Evolutionary conservation across 257 asterid species (phyloP).

Genomic region (Salvia hispanica): DNA sequence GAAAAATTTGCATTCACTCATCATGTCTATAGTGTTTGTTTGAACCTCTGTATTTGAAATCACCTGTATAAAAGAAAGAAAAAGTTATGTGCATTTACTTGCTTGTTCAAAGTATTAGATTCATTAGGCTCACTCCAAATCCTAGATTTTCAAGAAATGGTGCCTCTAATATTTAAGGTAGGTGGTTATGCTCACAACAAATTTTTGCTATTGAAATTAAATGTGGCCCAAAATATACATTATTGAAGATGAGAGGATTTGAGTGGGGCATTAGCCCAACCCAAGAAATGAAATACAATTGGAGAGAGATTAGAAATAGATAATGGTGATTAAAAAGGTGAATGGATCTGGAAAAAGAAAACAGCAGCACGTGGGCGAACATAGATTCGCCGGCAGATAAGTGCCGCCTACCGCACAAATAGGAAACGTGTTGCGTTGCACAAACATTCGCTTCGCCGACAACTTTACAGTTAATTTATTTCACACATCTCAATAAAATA

Average conservation of each 20-base stretch:
- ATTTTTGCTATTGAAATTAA: neutral
- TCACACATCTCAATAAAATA: constrained; percentile 6
- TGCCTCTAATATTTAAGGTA: too few relatives aligned
- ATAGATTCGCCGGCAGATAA: neutral
- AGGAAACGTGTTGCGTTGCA: constrained; percentile 9
- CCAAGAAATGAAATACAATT: neutral
- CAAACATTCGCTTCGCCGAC: constrained; percentile 31
- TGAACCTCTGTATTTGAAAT: constrained; percentile 38
- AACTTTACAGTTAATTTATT: neutral
- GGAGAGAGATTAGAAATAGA: neutral
- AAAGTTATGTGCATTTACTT: constrained; percentile 37
- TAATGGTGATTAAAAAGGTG: neutral
- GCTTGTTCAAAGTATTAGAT: constrained; percentile 35
- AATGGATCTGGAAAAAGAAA: neutral
- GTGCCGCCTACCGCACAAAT: too few relatives aligned
- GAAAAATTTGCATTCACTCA: constrained; percentile 18
- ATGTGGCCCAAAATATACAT: neutral
- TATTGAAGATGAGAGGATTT: neutral
- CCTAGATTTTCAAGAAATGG: constrained; percentile 2
- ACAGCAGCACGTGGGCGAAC: constrained; percentile 33
- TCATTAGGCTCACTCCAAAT: constrained; percentile 19
- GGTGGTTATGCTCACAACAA: neutral
- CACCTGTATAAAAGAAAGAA: constrained; percentile 48
- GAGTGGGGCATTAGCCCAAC: neutral
- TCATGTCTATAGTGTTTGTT: constrained; percentile 49